These are phyloP conservation scores for Botrytis byssoidea DNA, from an alignment of 2,329 filamentous ascomycete species.

Conservation along the genomic window DNA sequence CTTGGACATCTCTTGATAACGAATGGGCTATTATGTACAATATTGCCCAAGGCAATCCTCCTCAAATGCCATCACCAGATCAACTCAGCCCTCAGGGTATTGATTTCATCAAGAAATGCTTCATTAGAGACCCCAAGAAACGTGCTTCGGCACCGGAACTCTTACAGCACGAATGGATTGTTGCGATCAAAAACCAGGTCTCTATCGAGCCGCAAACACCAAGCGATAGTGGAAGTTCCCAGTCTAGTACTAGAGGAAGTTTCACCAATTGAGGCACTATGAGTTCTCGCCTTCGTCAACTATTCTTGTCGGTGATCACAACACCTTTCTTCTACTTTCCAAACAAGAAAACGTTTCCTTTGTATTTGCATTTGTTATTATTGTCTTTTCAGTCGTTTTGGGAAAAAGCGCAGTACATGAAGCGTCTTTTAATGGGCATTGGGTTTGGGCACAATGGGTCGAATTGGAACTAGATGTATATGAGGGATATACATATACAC, in stretches of 20 bases:
- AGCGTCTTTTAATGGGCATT: slow-evolving; percentile 9
- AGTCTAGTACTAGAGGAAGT: slow-evolving; percentile 33
- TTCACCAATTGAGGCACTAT: slow-evolving; percentile 5
- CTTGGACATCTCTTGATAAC: slow-evolving; percentile 95
- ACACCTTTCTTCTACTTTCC: neutral
- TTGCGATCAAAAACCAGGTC: slow-evolving; percentile 62
- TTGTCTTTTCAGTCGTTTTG: neutral
- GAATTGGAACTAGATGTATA: slow-evolving; percentile 7
- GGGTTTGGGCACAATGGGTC: slow-evolving; percentile 5
- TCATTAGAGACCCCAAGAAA: slow-evolving; percentile 76
- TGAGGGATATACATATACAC: slow-evolving; percentile 5
- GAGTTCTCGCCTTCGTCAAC: neutral
- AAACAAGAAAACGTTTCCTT: neutral
- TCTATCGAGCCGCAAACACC: slow-evolving; percentile 61
- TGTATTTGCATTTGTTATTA: neutral
- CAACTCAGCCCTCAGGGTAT: slow-evolving; percentile 82
- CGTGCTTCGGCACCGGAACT: slow-evolving; percentile 83
- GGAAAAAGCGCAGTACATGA: slow-evolving; percentile 16
- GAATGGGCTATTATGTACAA: slow-evolving; percentile 99
- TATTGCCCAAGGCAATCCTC: slow-evolving; percentile 94
- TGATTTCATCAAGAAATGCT: slow-evolving; percentile 85
- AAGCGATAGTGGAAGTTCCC: slow-evolving; percentile 47
- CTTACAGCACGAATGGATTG: slow-evolving; percentile 90
- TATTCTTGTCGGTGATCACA: neutral
- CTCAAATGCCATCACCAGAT: slow-evolving; percentile 75